Evolutionary conservation across 1,284 basidiomycete genomes (phyloP).

Genomic region (Mrakiaceae sp.): DNA sequence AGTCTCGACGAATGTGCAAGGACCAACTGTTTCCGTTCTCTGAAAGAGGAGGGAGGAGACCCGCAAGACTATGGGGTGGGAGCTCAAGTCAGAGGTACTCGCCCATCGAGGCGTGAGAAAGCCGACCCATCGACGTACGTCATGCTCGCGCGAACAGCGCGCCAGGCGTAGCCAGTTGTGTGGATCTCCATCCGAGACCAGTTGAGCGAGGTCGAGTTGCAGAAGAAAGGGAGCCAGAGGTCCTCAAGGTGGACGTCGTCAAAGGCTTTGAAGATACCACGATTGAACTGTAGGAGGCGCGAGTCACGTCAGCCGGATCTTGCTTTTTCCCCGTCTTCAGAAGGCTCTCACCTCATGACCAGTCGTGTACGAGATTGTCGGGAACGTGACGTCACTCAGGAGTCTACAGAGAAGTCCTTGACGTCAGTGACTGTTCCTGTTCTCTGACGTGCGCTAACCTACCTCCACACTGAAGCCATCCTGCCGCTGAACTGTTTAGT

Average conservation of each 20-base stretch:
- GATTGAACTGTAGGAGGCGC: conserved; percentile 39
- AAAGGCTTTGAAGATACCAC: conserved; percentile 67
- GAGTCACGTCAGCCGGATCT: too few relatives aligned
- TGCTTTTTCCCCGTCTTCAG: too few relatives aligned
- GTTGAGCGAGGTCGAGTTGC: conserved; percentile 97
- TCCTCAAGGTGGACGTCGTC: conserved; percentile 94
- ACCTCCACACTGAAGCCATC: conserved; percentile 87
- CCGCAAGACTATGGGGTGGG: conserved; percentile 48
- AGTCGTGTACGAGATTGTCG: conserved; percentile 51
- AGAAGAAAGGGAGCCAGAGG: conserved; percentile 98
- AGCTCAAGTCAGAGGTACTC: too few relatives aligned
- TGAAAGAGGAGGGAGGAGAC: conserved; percentile 85
- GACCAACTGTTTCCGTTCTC: conserved; percentile 66
- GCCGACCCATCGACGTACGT: conserved; percentile 35
- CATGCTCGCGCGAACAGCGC: conserved; percentile 81
- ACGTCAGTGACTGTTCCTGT: too few relatives aligned
- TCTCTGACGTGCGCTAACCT: conserved; percentile 34
- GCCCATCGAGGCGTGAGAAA: not conserved
- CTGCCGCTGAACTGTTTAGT: conserved; percentile 75
- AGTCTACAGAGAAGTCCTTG: not conserved
- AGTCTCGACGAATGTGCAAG: conserved; percentile 24
- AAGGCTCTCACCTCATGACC: conserved; percentile 10
- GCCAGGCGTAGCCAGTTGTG: conserved; percentile 89
- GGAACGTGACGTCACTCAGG: conserved; percentile 63
- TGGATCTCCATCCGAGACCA: conserved; percentile 96